A percentile compares a stretch with the other conserved stretches of the same genome.
These are phyloP conservation scores for Penicillium coffeae DNA, from an alignment of 495 filamentous ascomycete genomes.

Conservation along the genomic window DNA sequence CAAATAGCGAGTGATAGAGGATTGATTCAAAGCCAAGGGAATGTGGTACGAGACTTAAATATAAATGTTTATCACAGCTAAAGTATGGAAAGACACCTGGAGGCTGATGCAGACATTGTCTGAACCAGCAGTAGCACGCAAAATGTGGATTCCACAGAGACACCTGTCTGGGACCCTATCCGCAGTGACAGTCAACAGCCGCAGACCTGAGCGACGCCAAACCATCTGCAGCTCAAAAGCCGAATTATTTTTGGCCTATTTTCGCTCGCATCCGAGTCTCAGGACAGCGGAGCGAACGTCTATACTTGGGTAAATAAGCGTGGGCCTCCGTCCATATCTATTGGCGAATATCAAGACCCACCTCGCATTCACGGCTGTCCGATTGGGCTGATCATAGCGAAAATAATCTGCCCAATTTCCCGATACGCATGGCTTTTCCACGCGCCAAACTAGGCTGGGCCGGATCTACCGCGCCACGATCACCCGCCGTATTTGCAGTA, in stretches of 20 bases:
- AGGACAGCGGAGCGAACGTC: not conserved
- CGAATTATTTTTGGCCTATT: too few species aligned
- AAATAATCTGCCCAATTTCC: not conserved
- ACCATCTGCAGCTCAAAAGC: too few species aligned
- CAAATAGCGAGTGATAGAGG: too few species aligned
- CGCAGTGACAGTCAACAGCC: too few species aligned
- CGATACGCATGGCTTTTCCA: not conserved
- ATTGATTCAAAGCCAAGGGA: too few species aligned
- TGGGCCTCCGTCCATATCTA: not conserved
- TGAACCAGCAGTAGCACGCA: not conserved
- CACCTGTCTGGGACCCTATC: not conserved
- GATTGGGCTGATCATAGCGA: not conserved
- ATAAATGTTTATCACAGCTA: not conserved
- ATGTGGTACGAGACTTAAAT: too few species aligned
- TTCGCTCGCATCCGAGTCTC: too few species aligned
- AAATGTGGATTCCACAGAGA: not conserved
- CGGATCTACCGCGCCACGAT: not conserved
- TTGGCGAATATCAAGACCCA: not conserved
- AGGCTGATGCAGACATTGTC: not conserved
- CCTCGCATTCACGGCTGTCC: not conserved
- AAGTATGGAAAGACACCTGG: not conserved
- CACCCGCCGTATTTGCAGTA: not conserved
- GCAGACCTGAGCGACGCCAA: too few species aligned
- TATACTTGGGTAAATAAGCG: not conserved
- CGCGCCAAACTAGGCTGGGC: not conserved